Base-by-base conservation (phyloP, 2,329 filamentous ascomycete species). In the Microascus cirrosus region DNA sequence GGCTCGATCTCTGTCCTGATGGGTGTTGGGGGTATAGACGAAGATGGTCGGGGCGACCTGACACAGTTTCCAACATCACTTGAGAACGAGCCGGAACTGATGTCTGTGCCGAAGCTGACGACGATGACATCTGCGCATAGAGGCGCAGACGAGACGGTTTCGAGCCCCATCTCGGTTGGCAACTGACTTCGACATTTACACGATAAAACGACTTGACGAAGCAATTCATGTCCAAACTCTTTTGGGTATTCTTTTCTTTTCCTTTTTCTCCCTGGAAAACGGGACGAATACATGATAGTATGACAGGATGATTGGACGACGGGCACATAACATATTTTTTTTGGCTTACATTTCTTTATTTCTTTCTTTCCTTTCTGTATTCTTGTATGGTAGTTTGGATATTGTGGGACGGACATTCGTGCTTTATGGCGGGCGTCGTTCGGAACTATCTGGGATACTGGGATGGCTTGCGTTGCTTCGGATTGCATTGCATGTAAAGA, bases 1-100 rank as follows among this genome's bases (percentile, higher is more conserved):
- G 55, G 22, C 10, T 36, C 36, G 34, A 34, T 57, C 22, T 57
- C 48, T 11, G 34, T 39, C 32, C 45, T 57, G 15, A 28, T 34
- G 11, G 55, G 55, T 48, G 48, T 57, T 5, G 55, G 55, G 15
- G 55, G 55, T 11, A 48, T 22, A 25, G 55, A 57, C 24, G 32
- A 39, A 20, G 45, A 53, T 35, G 48, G n/a, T 32, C 18, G 18
- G n/a, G 45, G 55, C 32, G 55, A 52, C 48, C 25, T 28, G 48
- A 10, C 55, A 13, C 28, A 24, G 7, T 57, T 57, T 18, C 55
- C 55, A 25, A 35, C 55, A 22, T 52, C 55, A 4, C 48, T 57
- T 34, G 55, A 57, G 11, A 48, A 53, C 12, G 51, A 53, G 25
- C 51, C 28, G 13, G 51, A 22, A 12, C 51, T 53, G 12, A 28